Conservation (phyloP, 345 rosid genomes). For the Fremontodendron californicum region DNA sequence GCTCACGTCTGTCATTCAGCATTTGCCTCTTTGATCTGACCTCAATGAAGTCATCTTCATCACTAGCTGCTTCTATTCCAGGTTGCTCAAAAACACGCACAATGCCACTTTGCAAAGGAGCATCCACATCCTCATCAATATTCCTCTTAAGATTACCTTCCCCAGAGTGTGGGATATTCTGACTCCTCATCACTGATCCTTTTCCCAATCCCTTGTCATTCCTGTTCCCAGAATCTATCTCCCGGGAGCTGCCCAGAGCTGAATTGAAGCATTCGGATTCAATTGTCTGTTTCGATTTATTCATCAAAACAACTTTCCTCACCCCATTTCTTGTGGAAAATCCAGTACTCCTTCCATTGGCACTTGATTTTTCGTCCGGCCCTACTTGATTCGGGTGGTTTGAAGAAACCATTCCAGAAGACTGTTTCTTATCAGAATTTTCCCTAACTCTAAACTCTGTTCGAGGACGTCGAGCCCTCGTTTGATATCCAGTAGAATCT, state of each 20-base stretch:
- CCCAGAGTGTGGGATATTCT: constrained; percentile 32
- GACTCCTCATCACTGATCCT: constrained; percentile 44
- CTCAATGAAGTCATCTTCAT: constrained; percentile 94
- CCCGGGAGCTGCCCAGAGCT: constrained; percentile 28
- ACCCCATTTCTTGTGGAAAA: constrained; percentile 37
- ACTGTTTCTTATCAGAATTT: constrained; percentile 39
- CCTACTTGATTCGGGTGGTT: constrained; percentile 37
- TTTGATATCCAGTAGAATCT: constrained; percentile 60
- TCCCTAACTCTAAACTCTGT: constrained; percentile 82
- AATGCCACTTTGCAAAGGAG: constrained; percentile 74
- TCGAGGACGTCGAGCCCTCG: constrained; percentile 54
- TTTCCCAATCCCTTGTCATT: constrained; percentile 44
- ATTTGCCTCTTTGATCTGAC: constrained; percentile 98
- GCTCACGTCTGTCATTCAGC: constrained; percentile 93
- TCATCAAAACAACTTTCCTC: constrained; percentile 52
- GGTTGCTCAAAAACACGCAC: constrained; percentile 81
- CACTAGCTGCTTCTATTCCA: constrained; percentile 88
- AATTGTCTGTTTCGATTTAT: constrained; percentile 51
- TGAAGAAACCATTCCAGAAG: constrained; percentile 28
- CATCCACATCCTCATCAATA: constrained; percentile 54
- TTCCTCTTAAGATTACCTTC: constrained; percentile 52
- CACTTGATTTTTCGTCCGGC: constrained; percentile 47
- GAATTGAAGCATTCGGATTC: constrained; percentile 47
- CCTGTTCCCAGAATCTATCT: constrained; percentile 43
- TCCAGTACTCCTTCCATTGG: constrained; percentile 37